Base-by-base conservation (phyloP, 2,329 filamentous ascomycete species). In the Xylaria polymorpha region DNA sequence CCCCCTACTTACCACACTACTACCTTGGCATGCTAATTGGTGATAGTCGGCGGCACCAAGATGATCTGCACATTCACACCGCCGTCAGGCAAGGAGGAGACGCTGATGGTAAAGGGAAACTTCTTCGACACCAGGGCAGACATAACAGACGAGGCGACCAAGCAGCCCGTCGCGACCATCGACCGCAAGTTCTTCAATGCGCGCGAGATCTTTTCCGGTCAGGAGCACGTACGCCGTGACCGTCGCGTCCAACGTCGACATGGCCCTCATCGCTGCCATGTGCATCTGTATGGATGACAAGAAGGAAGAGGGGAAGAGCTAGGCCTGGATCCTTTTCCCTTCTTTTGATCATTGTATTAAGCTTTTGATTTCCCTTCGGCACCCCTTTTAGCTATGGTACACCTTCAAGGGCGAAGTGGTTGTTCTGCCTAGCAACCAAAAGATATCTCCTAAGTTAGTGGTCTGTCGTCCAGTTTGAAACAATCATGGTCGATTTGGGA, bases 211-310 rank as follows among this genome's bases (percentile, higher is more conserved):
- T 77, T 91, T 29, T 86, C 85, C 48, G 86, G 84, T 10, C 85
- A 90, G 80, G 89, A 92, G n/a, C 80, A 90, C 89, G 4, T 93
- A 93, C 72, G 85, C 83, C 1, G 83, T 93, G 5, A 84, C 83
- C 0, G 84, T 92, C 6, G 89, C 89, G 1, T 88, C 90, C 0
- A 87, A 87, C 18, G 87, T 91, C 7, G 91, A 93, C 74, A 84
- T 91, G 79, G 86, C 88, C 4, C 75, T 92, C 56, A 86, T 92
- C 72, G 87, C 84, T 0, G 91, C 90, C 12, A 81, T 92, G 74
- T 92, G 89, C 75, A 88, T 93, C 61, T 89, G 86, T 69, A 80
- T 92, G 68, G 91, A 92, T 71, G 85, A 81, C 60, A 66, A 53
- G 86, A 90, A 66, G 87, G 88, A 60, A 20, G 8, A 60, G 15